phyloP scores from a whole-genome alignment of 2,329 filamentous ascomycete species.

The Ceratocystiopsis brevicomis region DNA sequence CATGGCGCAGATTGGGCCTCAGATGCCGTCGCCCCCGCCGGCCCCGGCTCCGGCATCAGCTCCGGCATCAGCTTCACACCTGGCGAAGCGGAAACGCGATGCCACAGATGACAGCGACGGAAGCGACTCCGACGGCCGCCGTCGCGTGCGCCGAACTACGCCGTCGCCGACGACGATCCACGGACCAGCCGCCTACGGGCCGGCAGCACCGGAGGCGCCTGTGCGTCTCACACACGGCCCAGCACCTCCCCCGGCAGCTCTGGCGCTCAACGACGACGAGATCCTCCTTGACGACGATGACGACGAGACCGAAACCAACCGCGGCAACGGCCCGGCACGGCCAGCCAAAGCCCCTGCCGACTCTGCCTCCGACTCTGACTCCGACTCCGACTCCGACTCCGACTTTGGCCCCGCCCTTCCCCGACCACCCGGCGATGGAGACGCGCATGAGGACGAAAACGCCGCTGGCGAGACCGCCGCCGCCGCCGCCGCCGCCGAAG shows the following conservation, averaged over 20 bases:
- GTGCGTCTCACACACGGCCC: constrained; percentile 12
- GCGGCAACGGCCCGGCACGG: constrained; percentile 14
- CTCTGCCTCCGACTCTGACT: constrained; percentile 15
- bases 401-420: constrained; percentile 43
- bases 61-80: too few species aligned
- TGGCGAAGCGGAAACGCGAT: constrained; percentile 42
- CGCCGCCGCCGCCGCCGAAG: constrained; percentile 15
- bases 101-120: constrained; percentile 23
- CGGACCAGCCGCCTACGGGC: too few species aligned
- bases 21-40: constrained; percentile 24
- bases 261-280: constrained; percentile 19
- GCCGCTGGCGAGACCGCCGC: constrained; percentile 19
- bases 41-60: constrained; percentile 20
- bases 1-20: constrained; percentile 54
- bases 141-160: constrained; percentile 2
- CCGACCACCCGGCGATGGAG: constrained; percentile 3
- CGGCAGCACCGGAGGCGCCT: too few species aligned
- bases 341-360: constrained; percentile 5
- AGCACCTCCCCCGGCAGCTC: constrained; percentile 6
- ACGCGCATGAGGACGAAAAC: background rate
- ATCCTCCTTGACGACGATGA: constrained; percentile 20
- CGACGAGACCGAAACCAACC: constrained; percentile 7
- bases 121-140: constrained; percentile 14
- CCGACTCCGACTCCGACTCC: constrained; percentile 29
- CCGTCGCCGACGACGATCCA: background rate